Evolutionary conservation across 2,329 filamentous ascomycete species (phyloP), one percentile per base, ranked within the genome.

Genomic region (Blumeriella jaapii): DNA sequence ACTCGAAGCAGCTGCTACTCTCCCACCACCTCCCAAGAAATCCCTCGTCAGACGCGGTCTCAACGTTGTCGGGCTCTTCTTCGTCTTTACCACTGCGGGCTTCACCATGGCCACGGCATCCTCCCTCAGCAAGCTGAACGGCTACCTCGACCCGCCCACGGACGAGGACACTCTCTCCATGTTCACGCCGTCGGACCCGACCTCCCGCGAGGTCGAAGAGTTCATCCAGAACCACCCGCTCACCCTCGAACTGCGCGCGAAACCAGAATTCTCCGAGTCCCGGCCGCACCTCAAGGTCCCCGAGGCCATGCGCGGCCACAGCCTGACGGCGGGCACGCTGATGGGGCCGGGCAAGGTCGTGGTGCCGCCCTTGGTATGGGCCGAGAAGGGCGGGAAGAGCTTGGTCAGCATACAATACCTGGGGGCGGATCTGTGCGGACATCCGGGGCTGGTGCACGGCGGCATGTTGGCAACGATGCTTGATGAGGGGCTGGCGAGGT

Each of bases 201-300:
- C 55, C 26, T 59, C 61, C 31, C 60, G 56, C 44, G 68, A 71
- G 43, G 73, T 93, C 50, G 80, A 95, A 47, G 65, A 74, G 6
- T 71, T 73, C 53, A 84, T 96, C 57, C 71, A 77, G 52, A 71
- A 66, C 29, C 85, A 91, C 61, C 79, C 84, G 1, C 57, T 93
- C n/a, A 69, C 80, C 4, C 56, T 66, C n/a, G 64, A 70, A 26
- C 65, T 96, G 31, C 78, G 87, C 29, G 59, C 60, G 12, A 68
- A 82, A 49, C 64, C 75, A 1, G 70, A 71, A 16, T 81, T 79
- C 58, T 69, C 64, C 20, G 86, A 93, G 58, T 79, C 80, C 20
- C 73, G 91, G 25, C 89, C 89, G 8, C 85, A 94, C 55, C 64
- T 95, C 55, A 91, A 87, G 60, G 81, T 95, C 53, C 86, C 89